Base-by-base conservation (phyloP, 345 rosid genomes). In the Sonneratia alba region DNA sequence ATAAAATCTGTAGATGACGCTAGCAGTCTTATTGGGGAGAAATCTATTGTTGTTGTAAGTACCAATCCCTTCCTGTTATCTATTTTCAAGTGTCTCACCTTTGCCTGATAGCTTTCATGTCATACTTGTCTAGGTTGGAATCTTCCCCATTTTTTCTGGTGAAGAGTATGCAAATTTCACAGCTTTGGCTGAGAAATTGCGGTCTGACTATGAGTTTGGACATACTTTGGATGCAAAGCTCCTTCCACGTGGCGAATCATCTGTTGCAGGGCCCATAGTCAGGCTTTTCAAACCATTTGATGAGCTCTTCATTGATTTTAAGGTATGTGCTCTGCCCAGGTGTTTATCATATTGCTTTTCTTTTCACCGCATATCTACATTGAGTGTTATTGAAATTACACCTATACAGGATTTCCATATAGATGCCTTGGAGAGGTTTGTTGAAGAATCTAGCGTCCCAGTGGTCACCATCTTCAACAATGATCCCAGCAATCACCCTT, bases 251-350 rank as follows among this genome's bases (percentile, higher is more conserved):
- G 98, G 99, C 38, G 99, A 95, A 3, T 77, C 92, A 69, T 85
- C 95, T 7, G 87, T 88, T 34, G 15, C 88, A n/a, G 98, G 98
- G 18, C 98, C 99, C 48, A 66, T 89, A 1, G 91, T 95, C 69
- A 90, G 98, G 86, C 82, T 95, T 76, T 88, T 92, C 80, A 95
- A 95, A 89, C 99, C 98, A 79, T 95, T 95, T 77, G 98, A 95
- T 75, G 98, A 95, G 74, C 87, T 84, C 66, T 83, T 81, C 78
- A 89, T 90, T 32, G 99, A 92, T 78, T 81, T 78, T 62, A 82
- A 95, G 98, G 97, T 95, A 85, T 40, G 34, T 51, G 3, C 68
- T 59, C 48, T 68, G 27, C 18, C 56, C 15, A 53, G 22, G 57
- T 10, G 6, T 57, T 7, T 57, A 57, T n/a, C 12, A 53, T 56